A percentile compares a stretch with the other conserved stretches of the same genome.
Conservation (phyloP, 1,139 yeast species). For the Yamadazyma friedrichii region DNA sequence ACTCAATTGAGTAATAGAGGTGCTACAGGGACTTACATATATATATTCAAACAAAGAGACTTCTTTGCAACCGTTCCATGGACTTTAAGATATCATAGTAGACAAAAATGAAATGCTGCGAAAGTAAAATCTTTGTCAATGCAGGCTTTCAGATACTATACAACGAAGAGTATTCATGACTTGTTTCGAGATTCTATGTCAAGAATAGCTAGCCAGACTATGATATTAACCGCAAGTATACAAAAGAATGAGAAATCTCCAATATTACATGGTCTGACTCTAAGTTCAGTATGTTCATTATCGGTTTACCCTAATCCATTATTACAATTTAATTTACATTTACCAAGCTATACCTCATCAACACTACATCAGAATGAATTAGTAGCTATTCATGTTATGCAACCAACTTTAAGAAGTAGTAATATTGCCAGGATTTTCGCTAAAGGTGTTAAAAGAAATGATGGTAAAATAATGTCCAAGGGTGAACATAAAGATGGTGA, state of each 20-base stretch:
- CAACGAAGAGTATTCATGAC: slow-evolving; percentile 13
- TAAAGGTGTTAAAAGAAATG: slow-evolving; percentile 44
- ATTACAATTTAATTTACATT: slow-evolving; percentile 76
- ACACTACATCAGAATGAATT: slow-evolving; percentile 52
- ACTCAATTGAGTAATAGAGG: no score
- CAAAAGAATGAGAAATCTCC: slow-evolving; percentile 19
- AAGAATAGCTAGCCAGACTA: slow-evolving; percentile 42
- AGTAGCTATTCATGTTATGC: slow-evolving; percentile 75
- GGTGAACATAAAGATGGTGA: slow-evolving; percentile 34
- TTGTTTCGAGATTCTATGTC: slow-evolving; percentile 38
- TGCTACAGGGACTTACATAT: no score
- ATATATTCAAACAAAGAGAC: no score
- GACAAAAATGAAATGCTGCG: slow-evolving; percentile 1
- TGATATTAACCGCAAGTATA: slow-evolving; percentile 37
- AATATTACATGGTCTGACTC: slow-evolving; percentile 68
- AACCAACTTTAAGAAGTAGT: slow-evolving; percentile 54
- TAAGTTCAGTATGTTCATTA: slow-evolving; percentile 78
- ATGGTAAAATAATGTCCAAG: slow-evolving; percentile 11
- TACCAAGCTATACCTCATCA: slow-evolving; percentile 76
- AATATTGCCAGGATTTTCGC: slow-evolving; percentile 60
- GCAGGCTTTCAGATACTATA: slow-evolving; percentile 6
- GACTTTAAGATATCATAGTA: no score
- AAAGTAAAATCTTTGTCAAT: background rate
- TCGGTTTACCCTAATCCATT: slow-evolving; percentile 72
- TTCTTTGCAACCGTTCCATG: no score